Percentiles rank a stretch among this genome's conserved stretches.
phyloP scores from a whole-genome alignment of 148 eudicot species.

The Pharnaceum exiguum region DNA sequence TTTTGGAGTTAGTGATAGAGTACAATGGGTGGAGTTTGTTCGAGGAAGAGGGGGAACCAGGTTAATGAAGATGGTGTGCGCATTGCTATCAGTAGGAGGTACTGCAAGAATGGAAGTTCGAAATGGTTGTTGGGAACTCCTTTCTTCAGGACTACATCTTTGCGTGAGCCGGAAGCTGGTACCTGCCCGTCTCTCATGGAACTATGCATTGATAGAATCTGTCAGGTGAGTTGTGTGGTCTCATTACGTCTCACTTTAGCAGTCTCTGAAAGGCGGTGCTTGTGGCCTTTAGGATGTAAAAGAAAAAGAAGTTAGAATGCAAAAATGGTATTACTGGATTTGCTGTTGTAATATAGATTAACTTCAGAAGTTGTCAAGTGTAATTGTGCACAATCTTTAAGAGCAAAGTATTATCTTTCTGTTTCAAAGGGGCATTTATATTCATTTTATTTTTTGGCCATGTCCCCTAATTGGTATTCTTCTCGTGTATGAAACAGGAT shows the following conservation, averaged over 20 bases:
- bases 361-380: too few species aligned
- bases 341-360: too few species aligned
- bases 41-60: slow-evolving; percentile 35
- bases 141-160: slow-evolving; percentile 24
- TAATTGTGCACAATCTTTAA: too few species aligned
- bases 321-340: too few species aligned
- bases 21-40: slow-evolving; percentile 37
- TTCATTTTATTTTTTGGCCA: neutral
- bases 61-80: slow-evolving; percentile 34
- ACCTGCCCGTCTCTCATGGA: slow-evolving; percentile 31
- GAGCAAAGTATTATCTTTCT: too few species aligned
- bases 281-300: too few species aligned
- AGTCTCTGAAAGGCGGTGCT: too few species aligned
- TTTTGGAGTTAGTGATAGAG: neutral
- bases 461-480: neutral
- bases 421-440: too few species aligned
- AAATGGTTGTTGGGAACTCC: slow-evolving; percentile 39
- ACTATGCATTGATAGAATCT: slow-evolving; percentile 21
- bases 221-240: slow-evolving; percentile 18
- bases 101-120: slow-evolving; percentile 35
- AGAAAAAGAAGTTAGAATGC: too few species aligned
- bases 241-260: too few species aligned
- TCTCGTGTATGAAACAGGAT: slow-evolving; percentile 14
- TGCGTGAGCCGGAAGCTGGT: slow-evolving; percentile 12
- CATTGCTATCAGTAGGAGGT: slow-evolving; percentile 20